Conservation (phyloP, 2,329 filamentous ascomycete species). For the Cucurbitaria berberidis region DNA sequence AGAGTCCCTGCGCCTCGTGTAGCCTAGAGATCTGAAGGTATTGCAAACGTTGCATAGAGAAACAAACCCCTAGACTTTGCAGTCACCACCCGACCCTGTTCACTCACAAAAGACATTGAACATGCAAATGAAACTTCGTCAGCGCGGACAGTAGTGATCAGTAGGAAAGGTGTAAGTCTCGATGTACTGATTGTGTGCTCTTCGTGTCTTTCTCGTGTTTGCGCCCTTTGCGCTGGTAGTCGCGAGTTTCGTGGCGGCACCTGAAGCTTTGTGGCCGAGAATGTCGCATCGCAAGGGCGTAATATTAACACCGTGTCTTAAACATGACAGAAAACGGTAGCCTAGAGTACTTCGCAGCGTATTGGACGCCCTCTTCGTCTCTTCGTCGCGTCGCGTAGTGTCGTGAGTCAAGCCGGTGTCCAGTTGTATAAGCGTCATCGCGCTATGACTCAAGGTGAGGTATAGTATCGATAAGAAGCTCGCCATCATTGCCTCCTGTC, state of each 20-base stretch:
- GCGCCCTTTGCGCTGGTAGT: constrained; percentile 24
- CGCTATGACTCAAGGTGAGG: constrained; percentile 12
- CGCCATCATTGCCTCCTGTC: constrained; percentile 6
- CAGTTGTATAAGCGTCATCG: constrained; percentile 9
- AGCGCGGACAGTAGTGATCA: neutral
- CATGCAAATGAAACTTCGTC: neutral
- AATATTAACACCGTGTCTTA: neutral
- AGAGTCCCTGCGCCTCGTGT: neutral
- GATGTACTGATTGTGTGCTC: neutral
- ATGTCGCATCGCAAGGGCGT: constrained; percentile 7
- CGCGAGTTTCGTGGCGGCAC: neutral
- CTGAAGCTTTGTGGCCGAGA: neutral
- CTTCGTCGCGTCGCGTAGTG: neutral
- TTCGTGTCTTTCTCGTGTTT: constrained; percentile 21
- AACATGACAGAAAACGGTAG: neutral
- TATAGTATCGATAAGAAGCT: constrained; percentile 26
- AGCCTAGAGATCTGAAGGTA: neutral
- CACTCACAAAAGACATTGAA: neutral
- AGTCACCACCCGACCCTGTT: neutral
- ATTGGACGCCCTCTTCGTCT: neutral
- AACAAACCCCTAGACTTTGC: neutral
- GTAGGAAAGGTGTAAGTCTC: neutral
- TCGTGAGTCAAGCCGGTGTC: constrained; percentile 16
- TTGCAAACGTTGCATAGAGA: neutral
- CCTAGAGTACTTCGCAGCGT: neutral